Percentiles rank a stretch among this genome's conserved stretches.
Evolutionary conservation across 192 early-diverging fungal genomes (phyloP).

Genomic region (Gaertneriomyces sp.): DNA sequence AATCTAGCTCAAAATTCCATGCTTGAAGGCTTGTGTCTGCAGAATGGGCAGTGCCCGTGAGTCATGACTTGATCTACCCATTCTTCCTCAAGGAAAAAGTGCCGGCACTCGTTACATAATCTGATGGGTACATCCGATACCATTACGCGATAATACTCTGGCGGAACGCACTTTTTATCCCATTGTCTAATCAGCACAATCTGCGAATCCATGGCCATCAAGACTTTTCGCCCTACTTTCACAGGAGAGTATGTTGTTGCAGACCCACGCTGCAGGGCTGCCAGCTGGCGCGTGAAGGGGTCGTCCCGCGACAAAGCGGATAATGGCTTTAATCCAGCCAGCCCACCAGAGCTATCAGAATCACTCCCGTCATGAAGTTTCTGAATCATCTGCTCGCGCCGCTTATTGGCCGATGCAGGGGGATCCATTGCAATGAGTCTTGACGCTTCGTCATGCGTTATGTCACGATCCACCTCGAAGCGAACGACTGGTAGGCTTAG

Average conservation of each 20-base stretch:
- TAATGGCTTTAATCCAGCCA: constrained; percentile 20
- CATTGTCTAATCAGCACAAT: constrained; percentile 45
- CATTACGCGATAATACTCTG: constrained; percentile 40
- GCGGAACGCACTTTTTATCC: constrained; percentile 31
- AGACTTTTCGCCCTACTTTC: constrained; percentile 31
- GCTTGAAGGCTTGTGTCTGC: constrained; percentile 14
- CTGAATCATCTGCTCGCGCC: background rate
- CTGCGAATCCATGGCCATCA: constrained; percentile 33
- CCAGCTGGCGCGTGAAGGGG: constrained; percentile 35
- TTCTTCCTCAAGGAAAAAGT: constrained; percentile 56
- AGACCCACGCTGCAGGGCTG: constrained; percentile 27
- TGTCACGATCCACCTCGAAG: constrained; percentile 43
- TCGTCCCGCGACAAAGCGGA: constrained; percentile 6
- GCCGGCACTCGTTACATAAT: constrained; percentile 42
- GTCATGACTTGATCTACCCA: constrained; percentile 49
- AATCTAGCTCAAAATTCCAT: no score
- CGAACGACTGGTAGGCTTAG: constrained; percentile 48
- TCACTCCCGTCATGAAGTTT: background rate
- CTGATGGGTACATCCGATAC: constrained; percentile 35
- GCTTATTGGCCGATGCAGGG: constrained; percentile 4
- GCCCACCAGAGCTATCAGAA: constrained; percentile 8
- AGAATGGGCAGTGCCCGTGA: constrained; percentile 49
- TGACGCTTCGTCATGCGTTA: constrained; percentile 42
- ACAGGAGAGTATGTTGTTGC: constrained; percentile 31
- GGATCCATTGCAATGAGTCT: constrained; percentile 35